These are phyloP conservation scores for Hypoxylon lienhwacheense DNA, from an alignment of 495 filamentous ascomycete genomes.

Conservation along the genomic window DNA sequence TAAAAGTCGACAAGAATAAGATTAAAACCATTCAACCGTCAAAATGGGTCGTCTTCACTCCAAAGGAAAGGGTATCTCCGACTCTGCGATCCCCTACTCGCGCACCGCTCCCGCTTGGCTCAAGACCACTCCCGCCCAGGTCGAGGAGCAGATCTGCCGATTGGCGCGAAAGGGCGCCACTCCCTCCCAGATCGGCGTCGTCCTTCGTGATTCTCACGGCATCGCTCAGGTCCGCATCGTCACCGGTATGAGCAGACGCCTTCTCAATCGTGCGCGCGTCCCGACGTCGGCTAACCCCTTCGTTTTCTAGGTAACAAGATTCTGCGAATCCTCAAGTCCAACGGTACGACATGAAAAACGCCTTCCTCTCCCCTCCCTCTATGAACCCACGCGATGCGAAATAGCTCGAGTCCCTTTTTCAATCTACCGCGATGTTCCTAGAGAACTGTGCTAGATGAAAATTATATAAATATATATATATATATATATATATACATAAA, in stretches of 20 bases:
- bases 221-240: constrained; percentile 96
- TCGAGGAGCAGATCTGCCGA: constrained; percentile 98
- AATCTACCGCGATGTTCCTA: constrained; percentile 20
- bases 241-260: constrained; percentile 72
- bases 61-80: constrained; percentile 98
- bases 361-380: neutral
- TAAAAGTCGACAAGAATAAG: constrained; percentile 36
- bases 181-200: constrained; percentile 97
- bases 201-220: constrained; percentile 95
- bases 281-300: constrained; percentile 5
- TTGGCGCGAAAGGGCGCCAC: constrained; percentile 96
- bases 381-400: constrained; percentile 24
- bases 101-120: constrained; percentile 89
- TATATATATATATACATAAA: constrained; percentile 32
- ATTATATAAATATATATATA: too few relatives aligned
- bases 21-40: constrained; percentile 50
- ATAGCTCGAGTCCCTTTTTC: constrained; percentile 16
- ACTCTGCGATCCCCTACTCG: constrained; percentile 94
- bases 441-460: constrained; percentile 28
- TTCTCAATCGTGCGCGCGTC: neutral
- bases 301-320: constrained; percentile 83
- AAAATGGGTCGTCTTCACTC: constrained; percentile 98
- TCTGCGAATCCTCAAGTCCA: constrained; percentile 91
- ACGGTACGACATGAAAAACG: constrained; percentile 64
- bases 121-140: constrained; percentile 84